Base-by-base conservation (phyloP, 176 grass and related monocot species). In the Oryza glaberrima region DNA sequence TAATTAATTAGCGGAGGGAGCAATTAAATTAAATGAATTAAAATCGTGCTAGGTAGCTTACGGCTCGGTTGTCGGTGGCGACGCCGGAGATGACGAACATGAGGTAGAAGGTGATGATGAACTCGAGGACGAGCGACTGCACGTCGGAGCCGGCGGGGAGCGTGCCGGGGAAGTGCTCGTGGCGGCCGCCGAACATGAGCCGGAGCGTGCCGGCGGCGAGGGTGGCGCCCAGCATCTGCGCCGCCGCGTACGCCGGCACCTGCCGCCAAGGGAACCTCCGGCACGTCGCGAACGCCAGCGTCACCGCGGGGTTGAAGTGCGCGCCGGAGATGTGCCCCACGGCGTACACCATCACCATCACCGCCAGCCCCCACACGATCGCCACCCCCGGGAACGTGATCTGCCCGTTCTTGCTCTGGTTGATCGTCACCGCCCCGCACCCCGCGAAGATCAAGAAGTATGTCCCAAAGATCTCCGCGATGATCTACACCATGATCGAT, bases 331-430 rank as follows among this genome's bases (percentile, higher is more conserved):
- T 99, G 81, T 99, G 96, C 26, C 96, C 96, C 0, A 99, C 83
- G 3, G 97, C 90, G 90, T 99, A 99, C 52, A 96, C 88, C 97
- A 99, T 96, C 77, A 96, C 97, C 97, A 94, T 99, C 40, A 96
- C 97, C 0, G 79, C 90, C 0, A 99, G 86, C 0, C 97, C 97
- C 97, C 97, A 99, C 71, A 96, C 94, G 63, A 96, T 88, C 79
- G 88, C 88, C 14, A 99, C 83, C 0, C 97, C 97, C 0, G 97
- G 97, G 74, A 99, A 96, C 17, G 97, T 99, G 67, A 99, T 92
- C 78, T 87, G 65, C n/a, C 94, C 91, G 23, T 80, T 58, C 74
- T 75, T 86, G 87, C 79, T 86, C 77, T 81, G 60, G 89, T 99
- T 96, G 47, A 99, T 25, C 14, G 97, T 94, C 88, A 96, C 97